Evolutionary conservation across 2,329 filamentous ascomycete genomes (phyloP), one percentile per base, ranked within the genome.

Genomic region (Trichoderma guizhouense): DNA sequence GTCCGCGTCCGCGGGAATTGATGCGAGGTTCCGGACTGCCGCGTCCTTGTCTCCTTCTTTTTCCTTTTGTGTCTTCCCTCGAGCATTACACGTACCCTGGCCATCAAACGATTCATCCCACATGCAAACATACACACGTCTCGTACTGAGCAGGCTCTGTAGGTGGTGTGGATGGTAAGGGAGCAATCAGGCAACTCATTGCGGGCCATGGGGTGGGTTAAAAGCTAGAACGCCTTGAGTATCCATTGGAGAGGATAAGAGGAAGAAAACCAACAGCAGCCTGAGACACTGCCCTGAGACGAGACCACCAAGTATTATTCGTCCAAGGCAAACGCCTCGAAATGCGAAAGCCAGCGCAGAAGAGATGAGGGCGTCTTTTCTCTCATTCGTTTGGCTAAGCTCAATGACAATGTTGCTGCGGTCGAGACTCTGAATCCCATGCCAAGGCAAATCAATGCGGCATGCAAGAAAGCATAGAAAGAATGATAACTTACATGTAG

Each of bases 151-250:
- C 34, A 26, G 26, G 43, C 39, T 21, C 1, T 28, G 9, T 4
- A n/a, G n/a, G 55, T 61, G 55, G 55, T 30, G 36, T 43, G 55
- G 21, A 26, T 57, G 55, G 53, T 47, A 47, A 51, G 55, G n/a
- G 28, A 21, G 3, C 8, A 47, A 47, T 51, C 55, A 34, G 66
- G 66, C 55, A 69, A 51, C 28, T 34, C 28, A 26, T 18, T 32
- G 43, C 57, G 26, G 36, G 67, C 39, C 39, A 62, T 36, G 55
- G 66, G 65, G 14, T 53, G 57, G 30, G 28, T 15, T 69, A 62
- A 69, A 69, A 69, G 67, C 12, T 24, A 69, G 28, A 62, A 69
- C n/a, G 67, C 67, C 24, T 69, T 18, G 18, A 5, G 21, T 69
- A 24, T 24, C 30, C 24, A 24, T 43, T 32, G n/a, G 3, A 4